These are phyloP conservation scores for Vitis hybrid DNA, from an alignment of 177 flowering plant species.

Conservation along the genomic window DNA sequence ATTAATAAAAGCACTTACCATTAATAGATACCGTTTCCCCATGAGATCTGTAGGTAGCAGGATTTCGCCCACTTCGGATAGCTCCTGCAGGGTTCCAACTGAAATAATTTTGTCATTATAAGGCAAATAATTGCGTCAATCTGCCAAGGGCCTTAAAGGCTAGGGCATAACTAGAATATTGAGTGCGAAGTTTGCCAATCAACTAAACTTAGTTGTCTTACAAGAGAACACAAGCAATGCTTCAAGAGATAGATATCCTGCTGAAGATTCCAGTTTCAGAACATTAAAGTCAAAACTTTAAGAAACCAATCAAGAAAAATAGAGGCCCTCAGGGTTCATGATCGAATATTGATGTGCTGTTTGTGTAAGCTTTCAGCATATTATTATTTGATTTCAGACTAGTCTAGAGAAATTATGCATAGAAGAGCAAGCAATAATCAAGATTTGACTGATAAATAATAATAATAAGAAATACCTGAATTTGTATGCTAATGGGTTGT, in stretches of 20 bases:
- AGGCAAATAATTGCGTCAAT: slow-evolving; percentile 3
- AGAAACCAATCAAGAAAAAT: neutral
- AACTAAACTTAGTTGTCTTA: neutral
- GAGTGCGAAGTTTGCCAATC: neutral
- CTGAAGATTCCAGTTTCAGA: too few species aligned
- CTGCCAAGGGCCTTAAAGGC: neutral
- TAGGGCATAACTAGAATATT: neutral
- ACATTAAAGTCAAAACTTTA: too few species aligned
- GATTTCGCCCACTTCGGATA: slow-evolving; percentile 76
- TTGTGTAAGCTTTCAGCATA: neutral
- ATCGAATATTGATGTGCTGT: neutral
- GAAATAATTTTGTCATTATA: slow-evolving; percentile 19
- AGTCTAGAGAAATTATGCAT: neutral
- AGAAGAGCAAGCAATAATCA: neutral
- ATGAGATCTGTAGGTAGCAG: slow-evolving; percentile 65
- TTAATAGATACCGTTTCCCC: slow-evolving; percentile 72
- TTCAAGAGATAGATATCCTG: too few species aligned
- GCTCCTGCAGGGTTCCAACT: slow-evolving; percentile 99
- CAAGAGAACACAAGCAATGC: neutral
- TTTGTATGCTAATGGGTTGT: slow-evolving; percentile 92
- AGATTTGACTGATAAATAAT: too few species aligned
- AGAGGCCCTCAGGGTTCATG: neutral
- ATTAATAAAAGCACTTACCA: slow-evolving; percentile 44
- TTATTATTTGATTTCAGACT: neutral
- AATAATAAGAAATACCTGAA: slow-evolving; percentile 62